Evolutionary conservation across 192 early-diverging fungal genomes (phyloP).

Genomic region (Rhizophagus clarus): DNA sequence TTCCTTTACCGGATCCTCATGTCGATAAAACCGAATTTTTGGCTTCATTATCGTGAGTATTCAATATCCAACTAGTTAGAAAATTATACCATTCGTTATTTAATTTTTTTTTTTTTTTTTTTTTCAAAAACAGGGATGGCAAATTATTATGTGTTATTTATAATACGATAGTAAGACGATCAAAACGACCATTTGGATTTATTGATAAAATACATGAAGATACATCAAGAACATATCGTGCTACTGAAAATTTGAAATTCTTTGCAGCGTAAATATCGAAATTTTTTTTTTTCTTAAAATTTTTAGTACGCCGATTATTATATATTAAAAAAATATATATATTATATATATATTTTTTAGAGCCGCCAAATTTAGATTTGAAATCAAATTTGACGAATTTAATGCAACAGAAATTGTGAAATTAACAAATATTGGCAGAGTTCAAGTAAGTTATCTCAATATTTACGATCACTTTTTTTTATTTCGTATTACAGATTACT

Average conservation of each 20-base stretch:
- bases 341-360: conserved; percentile 32
- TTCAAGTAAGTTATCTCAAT: conserved; percentile 37
- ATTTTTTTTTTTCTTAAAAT: neutral
- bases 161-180: conserved; percentile 53
- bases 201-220: conserved; percentile 59
- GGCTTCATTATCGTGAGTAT: conserved; percentile 46
- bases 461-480: too few species aligned
- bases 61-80: neutral
- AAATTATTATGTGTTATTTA: conserved; percentile 53
- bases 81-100: neutral
- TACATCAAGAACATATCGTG: conserved; percentile 54
- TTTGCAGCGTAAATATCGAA: conserved; percentile 53
- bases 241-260: conserved; percentile 59
- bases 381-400: conserved; percentile 49
- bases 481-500: neutral
- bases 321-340: neutral
- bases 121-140: conserved; percentile 42
- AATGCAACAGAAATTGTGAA: conserved; percentile 54
- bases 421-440: conserved; percentile 44
- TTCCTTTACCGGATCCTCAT: conserved; percentile 32
- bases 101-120: conserved; percentile 5
- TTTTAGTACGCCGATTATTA: neutral
- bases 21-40: conserved; percentile 49
- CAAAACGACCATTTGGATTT: conserved; percentile 58
- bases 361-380: conserved; percentile 61